Evolutionary conservation across 108 stramenopile species (phyloP), one percentile per base, ranked within the genome.

Genomic region (Pseudonitzschia delicatissima): DNA sequence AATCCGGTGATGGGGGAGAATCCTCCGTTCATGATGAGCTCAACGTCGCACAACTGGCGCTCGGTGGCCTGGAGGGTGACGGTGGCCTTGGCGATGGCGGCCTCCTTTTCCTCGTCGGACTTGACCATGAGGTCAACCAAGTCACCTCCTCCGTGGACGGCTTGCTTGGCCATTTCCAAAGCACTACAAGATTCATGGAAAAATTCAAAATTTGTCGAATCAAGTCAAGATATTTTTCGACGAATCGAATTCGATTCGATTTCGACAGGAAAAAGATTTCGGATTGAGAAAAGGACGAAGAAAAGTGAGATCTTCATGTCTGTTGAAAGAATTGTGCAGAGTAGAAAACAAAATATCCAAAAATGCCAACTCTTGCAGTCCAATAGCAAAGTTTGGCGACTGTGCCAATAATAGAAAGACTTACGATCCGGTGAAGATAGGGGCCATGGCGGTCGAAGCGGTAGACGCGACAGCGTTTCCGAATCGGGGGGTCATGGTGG

Each of bases 21-120:
- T 75, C 96, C 99, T 58, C 99, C 99, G 59, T 96, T 98, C 83
- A 95, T 93, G 76, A 99, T 87, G 18, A 99, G 89, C 80, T 99
- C 98, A 39, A 97, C 87, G 80, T 99, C 98, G 77, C 98, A 99
- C 61, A 96, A 85, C 79, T 99, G 97, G 78, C 97, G 96, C 37
- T 92, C 82, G 33, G 84, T 80, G 39, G 96, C 95, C 73, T 97
- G 80, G 33, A 97, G 48, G 44, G 83, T 79, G 57, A 78, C 81
- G 20, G 85, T 88, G 80, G 88, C 86, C 67, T 87, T 89, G 80
- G 90, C 92, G 68, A 96, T 80, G 44, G 94, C 94, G 34, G 94
- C 92, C 45, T 88, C 79, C 82, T 94, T 93, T 34, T 85, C 94
- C 8, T 77, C 96, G 27, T 92, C 92, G 20, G 83, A 67, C 63